Conservation (phyloP, 768 basidiomycete species). For the Boletus rufocinnamomeus region DNA sequence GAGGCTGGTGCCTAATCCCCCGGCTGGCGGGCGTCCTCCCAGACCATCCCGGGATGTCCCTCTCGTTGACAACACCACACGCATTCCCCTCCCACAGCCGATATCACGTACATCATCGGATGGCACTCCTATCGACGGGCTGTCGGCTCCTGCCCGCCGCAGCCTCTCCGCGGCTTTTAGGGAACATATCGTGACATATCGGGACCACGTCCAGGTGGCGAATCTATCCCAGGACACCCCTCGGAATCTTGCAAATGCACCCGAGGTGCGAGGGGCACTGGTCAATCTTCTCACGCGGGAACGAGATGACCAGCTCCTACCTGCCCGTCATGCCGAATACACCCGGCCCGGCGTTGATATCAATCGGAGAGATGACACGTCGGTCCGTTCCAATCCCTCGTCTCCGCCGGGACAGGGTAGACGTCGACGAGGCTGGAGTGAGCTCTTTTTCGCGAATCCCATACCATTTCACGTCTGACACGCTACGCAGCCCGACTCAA, state of each 20-base stretch:
- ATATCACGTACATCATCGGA: conserved; percentile 31
- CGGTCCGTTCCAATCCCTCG: conserved; percentile 11
- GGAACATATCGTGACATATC: conserved; percentile 21
- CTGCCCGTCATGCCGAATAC: conserved; percentile 13
- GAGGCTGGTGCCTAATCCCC: conserved; percentile 8
- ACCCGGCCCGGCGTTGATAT: conserved; percentile 3
- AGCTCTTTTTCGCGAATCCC: conserved; percentile 9
- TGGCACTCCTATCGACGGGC: conserved; percentile 22
- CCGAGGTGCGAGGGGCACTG: conserved; percentile 27
- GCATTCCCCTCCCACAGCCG: conserved; percentile 20
- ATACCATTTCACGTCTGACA: conserved; percentile 9
- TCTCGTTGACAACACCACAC: conserved; percentile 23
- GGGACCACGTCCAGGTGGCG: conserved; percentile 12
- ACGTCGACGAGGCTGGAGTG: conserved; percentile 38
- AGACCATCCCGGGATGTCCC: conserved; percentile 20
- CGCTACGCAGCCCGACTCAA: conserved; percentile 37
- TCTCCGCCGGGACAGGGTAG: conserved; percentile 24
- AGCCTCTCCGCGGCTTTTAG: conserved; percentile 26
- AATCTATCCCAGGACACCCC: conserved; percentile 17
- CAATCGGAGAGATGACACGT: conserved; percentile 13
- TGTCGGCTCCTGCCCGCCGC: conserved; percentile 15
- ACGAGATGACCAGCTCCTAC: conserved; percentile 19
- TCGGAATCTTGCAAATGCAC: conserved; percentile 24
- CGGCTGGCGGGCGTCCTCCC: conserved; percentile 15
- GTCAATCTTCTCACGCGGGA: conserved; percentile 29